Conservation (phyloP, 345 rosid genomes). For the Populus nigra region DNA sequence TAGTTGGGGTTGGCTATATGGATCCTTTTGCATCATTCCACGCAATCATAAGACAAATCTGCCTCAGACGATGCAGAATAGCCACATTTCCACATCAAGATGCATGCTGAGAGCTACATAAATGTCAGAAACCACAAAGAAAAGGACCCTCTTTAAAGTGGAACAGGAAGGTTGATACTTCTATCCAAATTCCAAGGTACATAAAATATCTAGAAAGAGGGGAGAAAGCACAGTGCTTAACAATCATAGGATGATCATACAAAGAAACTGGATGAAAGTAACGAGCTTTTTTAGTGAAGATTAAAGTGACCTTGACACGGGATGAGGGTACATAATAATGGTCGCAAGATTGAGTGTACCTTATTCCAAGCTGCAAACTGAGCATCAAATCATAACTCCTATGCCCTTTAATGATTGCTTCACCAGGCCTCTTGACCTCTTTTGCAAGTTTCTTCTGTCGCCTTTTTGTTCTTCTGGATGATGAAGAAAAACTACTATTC, state of each 20-base stretch:
- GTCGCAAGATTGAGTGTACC: constrained; percentile 36
- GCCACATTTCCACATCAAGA: too few species aligned
- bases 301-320: too few species aligned
- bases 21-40: too few species aligned
- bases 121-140: too few species aligned
- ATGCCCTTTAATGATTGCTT: constrained; percentile 93
- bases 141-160: too few species aligned
- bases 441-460: constrained; percentile 62
- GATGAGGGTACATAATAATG: background rate
- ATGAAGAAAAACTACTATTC: constrained; percentile 54
- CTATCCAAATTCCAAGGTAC: background rate
- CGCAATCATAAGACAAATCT: too few species aligned
- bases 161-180: too few species aligned
- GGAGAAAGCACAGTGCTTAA: background rate
- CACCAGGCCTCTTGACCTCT: constrained; percentile 91
- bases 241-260: background rate
- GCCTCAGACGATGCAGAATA: too few species aligned
- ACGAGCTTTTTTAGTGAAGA: too few species aligned
- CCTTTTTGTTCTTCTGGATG: constrained; percentile 75
- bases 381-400: constrained; percentile 97
- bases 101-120: too few species aligned
- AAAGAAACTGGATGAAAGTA: too few species aligned
- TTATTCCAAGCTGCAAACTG: constrained; percentile 91
- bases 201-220: background rate
- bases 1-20: too few species aligned